These are phyloP conservation scores for Cercospora nicotianae DNA, from an alignment of 2,329 filamentous ascomycete genomes.

Conservation along the genomic window DNA sequence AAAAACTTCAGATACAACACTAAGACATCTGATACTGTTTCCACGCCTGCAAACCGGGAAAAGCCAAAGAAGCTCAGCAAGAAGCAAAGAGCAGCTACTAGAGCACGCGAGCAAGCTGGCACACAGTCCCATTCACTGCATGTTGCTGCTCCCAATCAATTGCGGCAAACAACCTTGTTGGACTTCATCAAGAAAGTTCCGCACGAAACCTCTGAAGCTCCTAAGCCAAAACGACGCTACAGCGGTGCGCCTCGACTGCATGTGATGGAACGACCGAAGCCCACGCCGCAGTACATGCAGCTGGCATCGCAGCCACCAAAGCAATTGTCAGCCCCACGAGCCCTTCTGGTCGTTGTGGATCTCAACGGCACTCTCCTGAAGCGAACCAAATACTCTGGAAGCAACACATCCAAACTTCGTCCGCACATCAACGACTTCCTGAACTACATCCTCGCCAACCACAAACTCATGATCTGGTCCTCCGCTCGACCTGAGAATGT, in stretches of 20 bases:
- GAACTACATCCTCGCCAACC: slow-evolving; percentile 69
- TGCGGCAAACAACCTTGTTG: background rate
- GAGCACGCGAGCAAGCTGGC: background rate
- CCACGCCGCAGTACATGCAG: slow-evolving; percentile 27
- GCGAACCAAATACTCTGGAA: slow-evolving; percentile 52
- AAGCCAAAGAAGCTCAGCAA: slow-evolving; percentile 6
- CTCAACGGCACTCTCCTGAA: slow-evolving; percentile 87
- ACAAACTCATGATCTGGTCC: slow-evolving; percentile 87
- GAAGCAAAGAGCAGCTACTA: background rate
- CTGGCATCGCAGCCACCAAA: slow-evolving; percentile 19
- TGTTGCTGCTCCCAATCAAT: background rate
- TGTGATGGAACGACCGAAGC: slow-evolving; percentile 28
- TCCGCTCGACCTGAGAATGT: slow-evolving; percentile 78
- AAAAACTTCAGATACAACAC: background rate
- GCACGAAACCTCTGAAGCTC: background rate
- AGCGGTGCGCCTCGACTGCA: slow-evolving; percentile 5
- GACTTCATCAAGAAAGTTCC: background rate
- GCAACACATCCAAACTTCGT: slow-evolving; percentile 53
- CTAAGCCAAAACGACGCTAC: background rate
- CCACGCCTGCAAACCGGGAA: background rate
- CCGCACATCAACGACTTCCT: slow-evolving; percentile 70
- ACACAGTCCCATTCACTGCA: background rate
- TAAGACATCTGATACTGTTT: background rate
- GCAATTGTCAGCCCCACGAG: slow-evolving; percentile 22
- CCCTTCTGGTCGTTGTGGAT: slow-evolving; percentile 80